Evolutionary conservation across 1,284 basidiomycete species (phyloP), one percentile per base, ranked within the genome.

Genomic region (Waitea zeae): DNA sequence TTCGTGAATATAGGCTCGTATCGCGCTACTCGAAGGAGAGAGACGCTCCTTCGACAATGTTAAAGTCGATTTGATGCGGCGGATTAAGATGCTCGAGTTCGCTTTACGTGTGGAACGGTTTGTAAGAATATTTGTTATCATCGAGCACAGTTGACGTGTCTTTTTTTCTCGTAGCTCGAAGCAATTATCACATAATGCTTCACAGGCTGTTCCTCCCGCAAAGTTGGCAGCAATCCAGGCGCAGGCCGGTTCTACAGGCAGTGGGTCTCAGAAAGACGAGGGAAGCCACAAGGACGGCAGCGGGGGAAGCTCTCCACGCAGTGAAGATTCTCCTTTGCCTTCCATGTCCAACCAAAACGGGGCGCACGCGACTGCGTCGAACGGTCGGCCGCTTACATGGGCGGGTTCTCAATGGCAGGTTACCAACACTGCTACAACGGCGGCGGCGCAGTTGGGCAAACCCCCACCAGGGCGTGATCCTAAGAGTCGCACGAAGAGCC

Each of bases 71-170:
- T 67, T 97, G 31, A 79, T 93, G 69, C 72, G 92, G 38, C 76
- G 93, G 38, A 95, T 97, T 47, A 96, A 95, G 70, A 96, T 99
- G 93, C 75, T 98, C 36, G 95, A 99, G 58, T 96, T 88, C 54
- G 88, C 88, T 27, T 62, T 93, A 36, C 74, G 89, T 33, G 80
- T 93, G 62, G 92, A 97, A 61, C 77, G 90, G 86, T 89, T 46
- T 50, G 73, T 55, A 26, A 7, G 22, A 7, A 7, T n/a, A n/a
- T 35, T 19, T 39, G 34, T 17, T 28, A 35, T 7, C 24, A 7
- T 26, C 7, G 24, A 7, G 24, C 7, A 7, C 9, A 7, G 24
- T 26, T n/a, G 24, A 26, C 24, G 24, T 9, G 9, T 32, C 41
- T 40, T 36, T 35, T 42, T 24, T 37, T 41, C 41, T 41, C 39